Base-by-base conservation (phyloP, 148 eudicot genomes). In the Linanthus parryae region DNA sequence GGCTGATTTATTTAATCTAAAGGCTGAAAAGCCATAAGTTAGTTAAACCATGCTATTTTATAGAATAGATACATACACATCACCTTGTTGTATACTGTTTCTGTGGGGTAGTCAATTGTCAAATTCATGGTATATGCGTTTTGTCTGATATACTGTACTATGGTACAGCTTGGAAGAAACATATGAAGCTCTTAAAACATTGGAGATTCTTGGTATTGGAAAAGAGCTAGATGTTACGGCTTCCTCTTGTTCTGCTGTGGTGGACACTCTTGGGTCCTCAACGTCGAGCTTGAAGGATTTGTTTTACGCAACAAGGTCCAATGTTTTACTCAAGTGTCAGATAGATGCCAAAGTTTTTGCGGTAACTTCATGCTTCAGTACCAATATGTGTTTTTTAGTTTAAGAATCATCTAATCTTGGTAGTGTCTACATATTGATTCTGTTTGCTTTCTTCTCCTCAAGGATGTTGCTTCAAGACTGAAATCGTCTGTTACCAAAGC, bases 161-260 rank as follows among this genome's bases (percentile, higher is more conserved):
- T n/a, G n/a, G n/a, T 66, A 25, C 84, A 92, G 98, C 59, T 52
- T 92, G 53, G 85, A 84, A 58, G 91, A 82, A 48, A 64, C 87
- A 34, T 87, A 79, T 48, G 83, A 87, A 73, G 96, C 85, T 51
- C 48, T 92, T 56, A 71, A 76, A 73, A 75, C 90, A 13, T 84
- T 73, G 33, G 78, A 81, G 73, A 64, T 87, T 61, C 91, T 92
- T 58, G 83, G 83, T 62, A 64, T 84, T 63, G 78, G 58, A 24
- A 58, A 71, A 47, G 58, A 68, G 65, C 55, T 73, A 46, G 78
- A 77, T 44, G 16, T 63, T 44, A 78, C 62, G 67, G 61, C 61
- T 34, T 65, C 73, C 6, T 63, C 77, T 46, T 92, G 99, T 59
- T 53, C 69, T 28, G 63, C 61, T 41, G 77, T 87, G 47, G 69